Evolutionary conservation across 1,284 basidiomycete genomes (phyloP), one percentile per base, ranked within the genome.

Genomic region (Cutaneotrichosporon cutaneum): DNA sequence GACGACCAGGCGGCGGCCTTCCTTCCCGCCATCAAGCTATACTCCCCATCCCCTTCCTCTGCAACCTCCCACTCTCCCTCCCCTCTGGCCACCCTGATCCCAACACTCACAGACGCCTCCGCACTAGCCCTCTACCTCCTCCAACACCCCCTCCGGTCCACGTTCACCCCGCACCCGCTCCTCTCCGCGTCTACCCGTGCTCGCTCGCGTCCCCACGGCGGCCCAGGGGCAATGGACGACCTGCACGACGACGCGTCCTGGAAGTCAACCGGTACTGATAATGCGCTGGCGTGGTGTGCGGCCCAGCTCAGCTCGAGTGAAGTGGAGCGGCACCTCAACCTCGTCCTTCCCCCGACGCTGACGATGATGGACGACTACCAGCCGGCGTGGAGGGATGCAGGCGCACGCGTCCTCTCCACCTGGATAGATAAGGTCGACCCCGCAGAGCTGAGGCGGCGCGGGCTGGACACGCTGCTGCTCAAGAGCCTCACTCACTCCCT

Each of bases 311-410:
- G 24, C 22, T 33, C 56, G 16, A 14, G 24, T 2, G 24, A 36
- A 7, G 44, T 58, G 2, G 71, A 74, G 50, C 63, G 68, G 48
- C 61, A 71, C 16, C 70, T 80, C 7, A 74, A 72, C 1, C 30
- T 74, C 45, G 66, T 80, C 22, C 63, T 80, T 3, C 79, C 79
- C 6, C 77, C 79, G 1, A 78, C 77, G 0, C 55, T 80, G 27
- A 71, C 72, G 30, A 60, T 80, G 60, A 72, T 80, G 72, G 79
- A 80, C 64, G 79, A 80, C 59, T 80, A 71, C 67, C 76, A 79
- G 27, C 72, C 79, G 0, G 47, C 57, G 1, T 80, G 74, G 69
- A 71, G 79, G 1, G 65, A 65, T 4, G 59, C 63, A 30, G 79
- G 77, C 5, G 69, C 71, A 0, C 47, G 57, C 10, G 71, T 73